Conservation (phyloP, 768 basidiomycete species). For the Mycena metata region DNA sequence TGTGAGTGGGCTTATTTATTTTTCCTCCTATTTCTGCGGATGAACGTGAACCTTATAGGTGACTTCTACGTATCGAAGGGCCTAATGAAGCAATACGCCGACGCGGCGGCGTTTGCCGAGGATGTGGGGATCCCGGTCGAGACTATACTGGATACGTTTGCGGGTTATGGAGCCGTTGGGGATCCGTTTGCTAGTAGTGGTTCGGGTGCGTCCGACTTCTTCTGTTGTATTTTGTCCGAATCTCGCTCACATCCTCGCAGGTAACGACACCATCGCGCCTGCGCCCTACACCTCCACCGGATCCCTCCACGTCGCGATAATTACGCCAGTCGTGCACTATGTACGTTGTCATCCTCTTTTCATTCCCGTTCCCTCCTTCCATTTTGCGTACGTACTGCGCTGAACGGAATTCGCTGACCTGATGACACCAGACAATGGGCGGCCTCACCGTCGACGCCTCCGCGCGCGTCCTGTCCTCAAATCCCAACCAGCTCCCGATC, state of each 20-base stretch:
- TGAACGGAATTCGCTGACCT: too few species aligned
- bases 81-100: slow-evolving; percentile 42
- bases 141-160: slow-evolving; percentile 35
- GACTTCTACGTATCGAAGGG: slow-evolving; percentile 46
- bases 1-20: slow-evolving; percentile 25
- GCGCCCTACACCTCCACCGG: slow-evolving; percentile 32
- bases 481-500: slow-evolving; percentile 20
- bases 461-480: slow-evolving; percentile 38
- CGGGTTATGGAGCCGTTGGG: slow-evolving; percentile 26
- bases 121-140: slow-evolving; percentile 34
- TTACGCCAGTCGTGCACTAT: slow-evolving; percentile 47
- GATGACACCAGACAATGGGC: slow-evolving; percentile 44
- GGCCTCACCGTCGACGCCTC: slow-evolving; percentile 41
- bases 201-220: slow-evolving; percentile 8
- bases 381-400: too few species aligned
- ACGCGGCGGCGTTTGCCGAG: slow-evolving; percentile 38
- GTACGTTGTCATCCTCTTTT: too few species aligned
- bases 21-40: background rate
- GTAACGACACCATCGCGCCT: slow-evolving; percentile 39
- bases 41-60: slow-evolving; percentile 20
- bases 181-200: slow-evolving; percentile 41
- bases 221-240: background rate
- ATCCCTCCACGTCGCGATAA: slow-evolving; percentile 41
- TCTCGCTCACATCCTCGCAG: slow-evolving; percentile 11
- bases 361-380: too few species aligned